These are phyloP conservation scores for Lodderomyces oxycetoniae DNA, from an alignment of 1,139 yeast genomes.

Conservation along the genomic window DNA sequence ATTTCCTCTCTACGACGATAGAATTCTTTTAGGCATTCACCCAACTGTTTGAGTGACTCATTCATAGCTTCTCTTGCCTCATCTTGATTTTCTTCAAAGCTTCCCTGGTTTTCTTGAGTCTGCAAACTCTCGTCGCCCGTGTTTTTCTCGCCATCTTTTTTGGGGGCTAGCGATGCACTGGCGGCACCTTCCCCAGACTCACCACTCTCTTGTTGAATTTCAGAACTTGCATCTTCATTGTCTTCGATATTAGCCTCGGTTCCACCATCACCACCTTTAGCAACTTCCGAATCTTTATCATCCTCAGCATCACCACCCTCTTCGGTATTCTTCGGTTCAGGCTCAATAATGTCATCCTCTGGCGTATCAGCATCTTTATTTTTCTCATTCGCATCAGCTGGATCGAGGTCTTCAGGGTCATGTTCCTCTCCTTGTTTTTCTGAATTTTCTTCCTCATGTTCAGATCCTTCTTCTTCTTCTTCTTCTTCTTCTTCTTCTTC, in stretches of 20 bases:
- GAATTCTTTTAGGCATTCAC: conserved; percentile 86
- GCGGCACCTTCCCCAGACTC: conserved; percentile 75
- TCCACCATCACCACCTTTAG: conserved; percentile 12
- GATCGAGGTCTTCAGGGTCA: conserved; percentile 38
- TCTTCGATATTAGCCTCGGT: conserved; percentile 17
- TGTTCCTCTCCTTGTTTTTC: conserved; percentile 69
- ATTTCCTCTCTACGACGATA: conserved; percentile 90
- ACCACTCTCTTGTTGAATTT: conserved; percentile 61
- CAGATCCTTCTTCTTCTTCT: conserved; percentile 43
- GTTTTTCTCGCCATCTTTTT: no score
- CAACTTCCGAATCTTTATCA: conserved; percentile 31
- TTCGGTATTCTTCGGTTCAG: conserved; percentile 31
- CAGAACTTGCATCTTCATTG: conserved; percentile 49
- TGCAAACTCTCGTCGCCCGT: conserved; percentile 22
- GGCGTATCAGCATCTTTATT: conserved; percentile 19
- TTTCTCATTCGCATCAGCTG: conserved; percentile 69
- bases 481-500: conserved; percentile 26
- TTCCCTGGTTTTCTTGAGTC: conserved; percentile 29
- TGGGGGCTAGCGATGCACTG: no score
- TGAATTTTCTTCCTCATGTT: conserved; percentile 54
- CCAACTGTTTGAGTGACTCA: conserved; percentile 80
- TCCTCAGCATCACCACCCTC: conserved; percentile 58
- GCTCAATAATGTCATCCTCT: conserved; percentile 33
- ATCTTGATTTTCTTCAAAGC: conserved; percentile 40
- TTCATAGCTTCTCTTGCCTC: conserved; percentile 67